Evolutionary conservation across 495 filamentous ascomycete species (phyloP).

Genomic region (Penicillium roqueforti): DNA sequence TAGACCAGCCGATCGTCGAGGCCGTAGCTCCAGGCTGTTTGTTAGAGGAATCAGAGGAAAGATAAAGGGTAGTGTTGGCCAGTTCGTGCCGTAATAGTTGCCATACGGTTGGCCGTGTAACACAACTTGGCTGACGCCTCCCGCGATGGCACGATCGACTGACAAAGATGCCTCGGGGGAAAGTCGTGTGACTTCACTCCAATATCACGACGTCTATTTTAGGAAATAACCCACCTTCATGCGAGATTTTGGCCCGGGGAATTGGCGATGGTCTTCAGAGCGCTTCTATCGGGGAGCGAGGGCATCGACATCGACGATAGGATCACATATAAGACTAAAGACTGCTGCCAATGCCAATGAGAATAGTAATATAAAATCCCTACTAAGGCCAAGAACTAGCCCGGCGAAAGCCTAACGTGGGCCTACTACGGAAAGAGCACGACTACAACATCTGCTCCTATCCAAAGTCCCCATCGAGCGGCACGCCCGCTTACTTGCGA

Average conservation of each 20-base stretch:
- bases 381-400: neutral
- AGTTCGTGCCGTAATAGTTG: slow-evolving; percentile 39
- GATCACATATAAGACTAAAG: neutral
- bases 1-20: slow-evolving; percentile 38
- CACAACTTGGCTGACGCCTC: slow-evolving; percentile 43
- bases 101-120: slow-evolving; percentile 46
- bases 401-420: no score
- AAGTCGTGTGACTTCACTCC: slow-evolving; percentile 26
- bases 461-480: slow-evolving; percentile 26
- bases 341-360: neutral
- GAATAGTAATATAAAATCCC: neutral
- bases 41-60: slow-evolving; percentile 39
- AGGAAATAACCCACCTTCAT: no score
- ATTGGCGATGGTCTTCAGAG: no score
- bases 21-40: slow-evolving; percentile 41
- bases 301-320: neutral
- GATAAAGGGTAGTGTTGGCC: slow-evolving; percentile 47
- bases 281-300: no score
- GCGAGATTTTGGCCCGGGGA: no score
- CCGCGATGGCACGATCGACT: slow-evolving; percentile 34
- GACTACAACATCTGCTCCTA: slow-evolving; percentile 36
- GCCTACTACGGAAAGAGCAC: slow-evolving; percentile 1
- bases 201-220: slow-evolving; percentile 13
- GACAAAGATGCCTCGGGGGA: slow-evolving; percentile 23
- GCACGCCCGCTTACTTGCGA: slow-evolving; percentile 28